Evolutionary conservation across 1,284 basidiomycete species (phyloP).

Genomic region (Inonotus hispidus): DNA sequence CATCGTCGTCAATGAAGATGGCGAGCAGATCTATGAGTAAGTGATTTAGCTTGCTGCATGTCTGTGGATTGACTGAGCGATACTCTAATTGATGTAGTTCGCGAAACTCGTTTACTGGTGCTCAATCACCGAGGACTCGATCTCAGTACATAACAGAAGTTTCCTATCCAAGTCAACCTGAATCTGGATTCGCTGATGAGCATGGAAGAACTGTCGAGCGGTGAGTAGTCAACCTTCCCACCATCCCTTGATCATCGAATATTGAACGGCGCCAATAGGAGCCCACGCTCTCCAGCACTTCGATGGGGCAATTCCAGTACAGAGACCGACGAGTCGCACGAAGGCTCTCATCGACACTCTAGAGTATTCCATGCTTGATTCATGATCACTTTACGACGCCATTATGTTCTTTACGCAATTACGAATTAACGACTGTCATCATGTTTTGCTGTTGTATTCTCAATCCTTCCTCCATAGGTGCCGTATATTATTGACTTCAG

Average conservation of each 20-base stretch:
- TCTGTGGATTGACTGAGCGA: neutral
- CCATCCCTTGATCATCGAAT: neutral
- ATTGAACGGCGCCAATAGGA: neutral
- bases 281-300: neutral
- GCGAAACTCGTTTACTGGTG: neutral
- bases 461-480: neutral
- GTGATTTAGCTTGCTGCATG: neutral
- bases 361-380: constrained; percentile 1
- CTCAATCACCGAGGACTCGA: neutral
- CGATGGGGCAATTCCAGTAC: neutral
- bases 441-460: neutral
- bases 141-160: constrained; percentile 5
- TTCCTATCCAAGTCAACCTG: neutral
- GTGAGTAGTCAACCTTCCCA: neutral
- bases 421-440: too few species aligned
- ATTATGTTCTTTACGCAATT: neutral
- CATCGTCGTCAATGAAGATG: constrained; percentile 13
- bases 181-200: constrained; percentile 5
- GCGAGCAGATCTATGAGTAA: constrained; percentile 14
- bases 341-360: constrained; percentile 3
- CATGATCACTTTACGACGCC: neutral
- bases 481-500: neutral
- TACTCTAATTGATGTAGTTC: neutral
- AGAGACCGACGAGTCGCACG: constrained; percentile 1
- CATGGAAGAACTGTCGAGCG: constrained; percentile 3